Evolutionary conservation across 1,139 yeast species (phyloP).

Genomic region (Saccharomyces hybrid): DNA sequence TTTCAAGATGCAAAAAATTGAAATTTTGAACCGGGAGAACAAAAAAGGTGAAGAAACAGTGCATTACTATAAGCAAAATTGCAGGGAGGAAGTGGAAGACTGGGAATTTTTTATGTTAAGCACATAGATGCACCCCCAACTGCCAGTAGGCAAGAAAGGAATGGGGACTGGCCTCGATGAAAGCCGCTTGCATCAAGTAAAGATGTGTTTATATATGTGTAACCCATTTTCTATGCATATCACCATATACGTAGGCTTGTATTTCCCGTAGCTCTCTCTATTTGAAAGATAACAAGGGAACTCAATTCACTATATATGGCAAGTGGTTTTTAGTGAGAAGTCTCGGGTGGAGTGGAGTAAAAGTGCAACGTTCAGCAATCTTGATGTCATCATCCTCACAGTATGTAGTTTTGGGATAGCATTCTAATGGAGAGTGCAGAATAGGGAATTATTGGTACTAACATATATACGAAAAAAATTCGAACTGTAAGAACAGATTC

Average conservation of each 20-base stretch:
- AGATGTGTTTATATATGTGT: not conserved
- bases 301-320: not conserved
- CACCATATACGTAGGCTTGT: not conserved
- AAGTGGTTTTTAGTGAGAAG: no score
- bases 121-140: no score
- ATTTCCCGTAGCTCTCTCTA: not conserved
- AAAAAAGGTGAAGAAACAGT: not conserved
- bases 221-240: not conserved
- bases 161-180: not conserved
- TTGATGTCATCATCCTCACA: not conserved
- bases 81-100: not conserved
- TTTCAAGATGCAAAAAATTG: not conserved
- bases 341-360: no score
- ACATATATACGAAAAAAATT: constrained; percentile 3
- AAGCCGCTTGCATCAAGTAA: no score
- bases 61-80: not conserved
- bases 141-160: no score
- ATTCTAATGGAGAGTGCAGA: not conserved
- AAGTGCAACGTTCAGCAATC: not conserved
- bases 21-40: not conserved
- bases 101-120: not conserved
- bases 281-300: not conserved
- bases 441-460: constrained; percentile 2
- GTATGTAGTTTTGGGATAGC: not conserved
- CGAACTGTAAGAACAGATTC: constrained; percentile 14